These are phyloP conservation scores for Metschnikowia continentalis DNA, from an alignment of 805 yeast species.

Conservation along the genomic window DNA sequence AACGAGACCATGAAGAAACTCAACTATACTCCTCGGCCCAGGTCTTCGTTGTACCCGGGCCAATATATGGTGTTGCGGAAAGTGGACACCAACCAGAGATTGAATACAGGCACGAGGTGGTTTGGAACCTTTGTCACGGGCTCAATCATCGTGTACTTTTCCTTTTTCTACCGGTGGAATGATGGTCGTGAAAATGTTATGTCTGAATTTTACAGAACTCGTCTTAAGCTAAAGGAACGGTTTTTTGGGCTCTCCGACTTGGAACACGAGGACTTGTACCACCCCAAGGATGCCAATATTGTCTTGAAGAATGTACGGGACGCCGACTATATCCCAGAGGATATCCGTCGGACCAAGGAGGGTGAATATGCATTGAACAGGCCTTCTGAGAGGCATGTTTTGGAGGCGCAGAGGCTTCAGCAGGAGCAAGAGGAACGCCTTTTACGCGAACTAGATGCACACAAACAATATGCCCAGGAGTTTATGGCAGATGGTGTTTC, in stretches of 20 bases:
- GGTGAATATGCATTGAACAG: conserved; percentile 52
- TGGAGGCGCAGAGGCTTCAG: conserved; percentile 67
- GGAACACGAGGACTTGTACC: conserved; percentile 60
- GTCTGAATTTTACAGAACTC: conserved; percentile 59
- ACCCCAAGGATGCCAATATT: conserved; percentile 38
- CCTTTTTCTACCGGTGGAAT: conserved; percentile 80
- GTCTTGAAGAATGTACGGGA: conserved; percentile 43
- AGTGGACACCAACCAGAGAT: conserved; percentile 48
- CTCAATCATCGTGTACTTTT: conserved; percentile 51
- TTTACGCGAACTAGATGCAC: conserved; percentile 32
- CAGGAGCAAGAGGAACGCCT: conserved; percentile 61
- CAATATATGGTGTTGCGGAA: conserved; percentile 67
- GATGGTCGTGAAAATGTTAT: conserved; percentile 77
- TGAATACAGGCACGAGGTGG: conserved; percentile 57
- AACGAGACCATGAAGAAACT: conserved; percentile 70
- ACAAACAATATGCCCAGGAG: conserved; percentile 18
- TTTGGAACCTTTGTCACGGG: conserved; percentile 50
- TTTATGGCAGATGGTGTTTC: conserved; percentile 7
- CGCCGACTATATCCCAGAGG: conserved; percentile 39
- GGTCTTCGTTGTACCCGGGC: conserved; percentile 70
- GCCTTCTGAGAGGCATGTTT: conserved; percentile 66
- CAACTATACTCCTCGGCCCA: conserved; percentile 76
- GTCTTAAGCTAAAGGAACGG: conserved; percentile 52
- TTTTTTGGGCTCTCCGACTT: conserved; percentile 54
- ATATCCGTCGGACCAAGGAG: conserved; percentile 41